Evolutionary conservation across 306 rosid genomes (phyloP).

Genomic region (Quercus glauca): DNA sequence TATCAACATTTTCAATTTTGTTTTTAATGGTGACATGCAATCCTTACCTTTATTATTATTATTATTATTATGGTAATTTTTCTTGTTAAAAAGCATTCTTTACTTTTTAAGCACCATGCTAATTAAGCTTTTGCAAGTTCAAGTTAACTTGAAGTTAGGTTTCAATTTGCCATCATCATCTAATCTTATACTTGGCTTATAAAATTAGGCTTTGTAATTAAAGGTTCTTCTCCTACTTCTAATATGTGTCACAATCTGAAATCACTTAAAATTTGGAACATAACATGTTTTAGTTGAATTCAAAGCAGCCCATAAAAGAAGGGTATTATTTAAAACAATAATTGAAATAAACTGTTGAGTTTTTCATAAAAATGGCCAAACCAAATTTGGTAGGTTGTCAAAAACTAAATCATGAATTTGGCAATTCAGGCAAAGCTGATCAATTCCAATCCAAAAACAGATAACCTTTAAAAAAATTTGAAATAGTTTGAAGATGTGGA

Average conservation of each 20-base stretch:
- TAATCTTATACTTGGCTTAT: background rate
- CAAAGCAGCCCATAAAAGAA: background rate
- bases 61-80: no score
- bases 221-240: no score
- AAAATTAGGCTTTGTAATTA: no score
- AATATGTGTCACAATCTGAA: background rate
- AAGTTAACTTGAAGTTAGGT: constrained; percentile 17
- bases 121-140: constrained; percentile 8
- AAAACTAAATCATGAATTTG: background rate
- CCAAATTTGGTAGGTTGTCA: no score
- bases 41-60: no score
- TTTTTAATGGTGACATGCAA: background rate
- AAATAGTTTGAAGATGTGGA: background rate
- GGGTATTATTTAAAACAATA: no score
- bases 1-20: background rate
- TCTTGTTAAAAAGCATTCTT: background rate
- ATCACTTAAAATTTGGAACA: background rate
- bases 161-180: constrained; percentile 22
- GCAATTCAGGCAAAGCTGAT: background rate
- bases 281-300: background rate
- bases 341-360: no score
- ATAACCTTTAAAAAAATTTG: no score
- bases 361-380: no score
- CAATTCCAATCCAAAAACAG: background rate
- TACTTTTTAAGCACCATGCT: constrained; percentile 15